Conservation (phyloP, 257 asterid species). For the Solanum peruvianum region DNA sequence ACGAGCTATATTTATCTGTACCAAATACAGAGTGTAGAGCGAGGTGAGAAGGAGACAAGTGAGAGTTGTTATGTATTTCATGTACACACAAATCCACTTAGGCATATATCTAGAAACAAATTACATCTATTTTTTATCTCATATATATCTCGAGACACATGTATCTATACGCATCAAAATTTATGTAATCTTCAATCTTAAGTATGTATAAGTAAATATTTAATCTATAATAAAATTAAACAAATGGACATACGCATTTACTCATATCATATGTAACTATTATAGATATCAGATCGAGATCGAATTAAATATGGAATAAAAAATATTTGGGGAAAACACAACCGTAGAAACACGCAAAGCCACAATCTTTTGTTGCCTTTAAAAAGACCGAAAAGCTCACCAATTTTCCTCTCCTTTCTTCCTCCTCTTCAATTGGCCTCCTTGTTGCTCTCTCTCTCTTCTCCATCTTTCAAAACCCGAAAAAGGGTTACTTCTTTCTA, state of each 20-base stretch:
- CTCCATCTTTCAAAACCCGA: neutral
- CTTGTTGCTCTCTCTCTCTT: neutral
- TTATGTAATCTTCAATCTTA: neutral
- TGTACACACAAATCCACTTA: no score
- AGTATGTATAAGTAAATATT: no score
- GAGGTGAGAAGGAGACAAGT: neutral
- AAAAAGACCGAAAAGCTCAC: neutral
- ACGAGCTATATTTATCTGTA: neutral
- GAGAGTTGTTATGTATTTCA: neutral
- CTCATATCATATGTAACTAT: fast-evolving
- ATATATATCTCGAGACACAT: no score
- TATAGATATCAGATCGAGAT: neutral
- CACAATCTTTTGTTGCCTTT: neutral
- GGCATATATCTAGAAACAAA: neutral
- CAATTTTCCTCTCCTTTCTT: neutral
- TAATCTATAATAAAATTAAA: no score
- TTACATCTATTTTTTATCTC: neutral
- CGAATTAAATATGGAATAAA: neutral
- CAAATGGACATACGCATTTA: fast-evolving
- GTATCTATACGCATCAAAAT: neutral
- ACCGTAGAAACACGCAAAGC: neutral
- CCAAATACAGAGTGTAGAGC: neutral
- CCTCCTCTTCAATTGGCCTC: neutral
- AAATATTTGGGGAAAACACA: neutral
- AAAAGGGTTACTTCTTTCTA: neutral